Base-by-base conservation (phyloP, 257 asterid genomes). In the Thymus mandschuricus region DNA sequence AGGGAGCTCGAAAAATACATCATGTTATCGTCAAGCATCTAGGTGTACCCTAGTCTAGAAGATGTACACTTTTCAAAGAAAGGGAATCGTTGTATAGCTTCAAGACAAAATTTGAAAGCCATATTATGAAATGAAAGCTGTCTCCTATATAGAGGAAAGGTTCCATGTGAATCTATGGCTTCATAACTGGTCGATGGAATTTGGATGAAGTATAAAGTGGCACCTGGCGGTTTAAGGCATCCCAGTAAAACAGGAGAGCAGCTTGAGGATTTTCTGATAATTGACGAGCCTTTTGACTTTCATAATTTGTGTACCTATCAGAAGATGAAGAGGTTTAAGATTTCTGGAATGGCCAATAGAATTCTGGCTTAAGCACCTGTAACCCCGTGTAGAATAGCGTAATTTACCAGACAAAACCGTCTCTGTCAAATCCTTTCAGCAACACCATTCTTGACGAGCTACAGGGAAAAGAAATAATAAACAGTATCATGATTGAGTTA, bases 401-500 rank as follows among this genome's bases (percentile, higher is more conserved):
- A 74, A 54, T 80, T 80, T 71, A 91, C 97, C 97, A 91, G 77
- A 88, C 86, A 69, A 91, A 88, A 74, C 96, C 88, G 74, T 78
- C 84, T 65, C 76, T 75, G 81, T 85, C 89, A 64, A 86, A 72
- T 77, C 90, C 90, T 82, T 86, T 83, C 75, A 91, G 88, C 85
- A 83, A 72, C 35, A 91, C 89, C 92, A 86, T 84, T 79, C 94
- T 89, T 27, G 90, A 91, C 10, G 96, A 88, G 69, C 96, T 91
- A 87, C 48, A 41, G 70, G 72, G 72, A 69, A 78, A 73, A 44
- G 60, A n/a, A 55, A 67, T 1, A 50, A 38, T 44, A 64, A 68
- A 33, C 15, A 2, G 31, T 30, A 46, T 70, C 38, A 78, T 7
- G 55, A 62, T 54, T 59, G 68, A 63, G 43, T 63, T 52, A 10